Percentiles rank a stretch among this genome's conserved stretches.
Conservation (phyloP, 345 rosid genomes). For the Linum usitatissimum region DNA sequence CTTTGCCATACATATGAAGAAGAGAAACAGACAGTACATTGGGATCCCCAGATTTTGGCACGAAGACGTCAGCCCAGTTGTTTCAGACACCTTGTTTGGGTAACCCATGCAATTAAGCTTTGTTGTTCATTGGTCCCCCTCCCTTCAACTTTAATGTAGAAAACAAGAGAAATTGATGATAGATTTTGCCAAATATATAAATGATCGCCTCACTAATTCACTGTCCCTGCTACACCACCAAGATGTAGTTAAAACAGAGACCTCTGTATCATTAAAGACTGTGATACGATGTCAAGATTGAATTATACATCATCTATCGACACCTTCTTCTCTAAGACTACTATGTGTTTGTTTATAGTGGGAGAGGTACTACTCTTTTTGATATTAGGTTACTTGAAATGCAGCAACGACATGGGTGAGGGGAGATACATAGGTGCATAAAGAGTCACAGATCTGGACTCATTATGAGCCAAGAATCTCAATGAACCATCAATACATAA, state of each 20-base stretch:
- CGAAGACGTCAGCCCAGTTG: not conserved
- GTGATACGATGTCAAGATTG: too few species aligned
- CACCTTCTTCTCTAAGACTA: too few species aligned
- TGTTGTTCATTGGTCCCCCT: not conserved
- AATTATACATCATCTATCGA: too few species aligned
- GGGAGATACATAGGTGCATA: not conserved
- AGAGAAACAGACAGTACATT: not conserved
- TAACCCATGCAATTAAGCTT: not conserved
- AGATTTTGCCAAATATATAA: not conserved
- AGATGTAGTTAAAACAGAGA: too few species aligned
- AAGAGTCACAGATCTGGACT: not conserved
- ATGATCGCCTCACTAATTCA: too few species aligned
- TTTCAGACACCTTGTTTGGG: not conserved
- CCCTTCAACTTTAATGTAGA: not conserved
- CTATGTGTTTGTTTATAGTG: not conserved
- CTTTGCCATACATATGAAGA: not conserved
- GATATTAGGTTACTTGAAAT: not conserved
- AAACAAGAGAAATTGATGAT: too few species aligned
- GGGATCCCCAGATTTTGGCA: not conserved
- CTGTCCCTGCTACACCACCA: too few species aligned
- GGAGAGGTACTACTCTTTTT: too few species aligned
- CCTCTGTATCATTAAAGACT: too few species aligned
- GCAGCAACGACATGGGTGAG: not conserved
- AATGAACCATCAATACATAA: not conserved
- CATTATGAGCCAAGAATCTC: not conserved